Evolutionary conservation across 1,284 basidiomycete species (phyloP), one percentile per base, ranked within the genome.

Genomic region (Pulveroboletus sp.): DNA sequence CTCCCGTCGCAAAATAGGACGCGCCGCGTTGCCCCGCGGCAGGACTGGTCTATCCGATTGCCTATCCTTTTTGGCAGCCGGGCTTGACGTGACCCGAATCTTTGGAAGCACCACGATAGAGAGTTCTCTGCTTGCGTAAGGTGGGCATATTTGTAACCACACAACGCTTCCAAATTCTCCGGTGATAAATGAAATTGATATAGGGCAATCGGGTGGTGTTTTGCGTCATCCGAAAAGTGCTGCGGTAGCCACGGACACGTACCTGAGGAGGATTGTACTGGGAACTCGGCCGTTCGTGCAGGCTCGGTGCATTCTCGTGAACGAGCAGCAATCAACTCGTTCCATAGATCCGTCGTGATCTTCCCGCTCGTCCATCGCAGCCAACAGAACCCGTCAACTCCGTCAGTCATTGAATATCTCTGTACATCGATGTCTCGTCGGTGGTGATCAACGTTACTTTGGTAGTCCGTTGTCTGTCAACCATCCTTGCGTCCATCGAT

Each of bases 151-250:
- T 59, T 48, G 65, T 64, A 58, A 66, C 63, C 61, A 56, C 43
- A 46, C 45, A 43, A 26, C 24, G 46, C 62, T 39, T 39, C 38
- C 38, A 39, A 39, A 39, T 62, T 68, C 69, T 53, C 62, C 55
- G 54, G 46, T 59, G 69, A 72, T 70, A 61, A 60, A 68, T 72
- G 69, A 68, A 67, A 59, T 48, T 53, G 56, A 60, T 70, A 60
- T 60, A 64, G 51, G 55, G 48, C 39, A 54, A 51, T 52, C 22
- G 52, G 42, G 36, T 54, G 36, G 57, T 42, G 55, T 48, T 56
- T 58, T 61, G 54, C 59, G 62, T 67, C 66, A 49, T 57, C 26
- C 48, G 40, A 28, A 42, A 29, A 38, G 31, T 43, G 46, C 56
- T 58, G 68, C 66, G 62, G 53, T 39, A 58, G 59, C 52, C 45